These are phyloP conservation scores for Corylus heterophylla DNA, from an alignment of 306 rosid genomes.

Conservation along the genomic window DNA sequence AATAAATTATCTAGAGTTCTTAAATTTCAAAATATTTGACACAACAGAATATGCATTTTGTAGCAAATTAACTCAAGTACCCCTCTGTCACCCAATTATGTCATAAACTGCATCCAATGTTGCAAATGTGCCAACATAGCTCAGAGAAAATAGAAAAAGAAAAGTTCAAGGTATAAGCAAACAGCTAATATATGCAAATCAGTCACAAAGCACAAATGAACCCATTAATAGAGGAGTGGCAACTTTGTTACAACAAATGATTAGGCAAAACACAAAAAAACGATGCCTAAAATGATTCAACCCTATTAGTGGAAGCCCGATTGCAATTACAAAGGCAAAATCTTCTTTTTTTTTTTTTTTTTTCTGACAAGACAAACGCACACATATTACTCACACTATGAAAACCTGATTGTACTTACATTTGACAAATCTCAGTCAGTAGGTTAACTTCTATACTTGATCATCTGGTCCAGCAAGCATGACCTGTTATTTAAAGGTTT, in stretches of 20 bases:
- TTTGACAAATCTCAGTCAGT: slow-evolving; percentile 43
- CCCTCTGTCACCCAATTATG: background rate
- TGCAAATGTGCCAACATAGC: slow-evolving; percentile 14
- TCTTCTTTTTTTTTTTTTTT: slow-evolving; percentile 7
- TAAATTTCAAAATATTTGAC: too few species aligned
- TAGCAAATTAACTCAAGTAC: background rate
- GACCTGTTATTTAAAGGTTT: slow-evolving; percentile 51
- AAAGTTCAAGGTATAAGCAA: background rate
- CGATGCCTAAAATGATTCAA: slow-evolving; percentile 88
- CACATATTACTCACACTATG: slow-evolving; percentile 49
- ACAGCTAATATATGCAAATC: slow-evolving; percentile 30
- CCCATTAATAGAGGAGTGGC: slow-evolving; percentile 45
- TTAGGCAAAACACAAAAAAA: slow-evolving; percentile 75
- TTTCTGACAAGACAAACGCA: slow-evolving; percentile 43
- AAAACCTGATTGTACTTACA: slow-evolving; percentile 50
- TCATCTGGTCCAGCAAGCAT: slow-evolving; percentile 96
- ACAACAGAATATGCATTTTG: too few species aligned
- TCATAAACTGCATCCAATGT: background rate
- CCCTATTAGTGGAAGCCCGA: slow-evolving; percentile 67
- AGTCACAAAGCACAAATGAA: slow-evolving; percentile 72
- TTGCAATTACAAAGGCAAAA: slow-evolving; percentile 42
- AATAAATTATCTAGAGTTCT: too few species aligned
- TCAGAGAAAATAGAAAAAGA: too few species aligned
- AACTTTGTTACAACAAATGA: slow-evolving; percentile 57
- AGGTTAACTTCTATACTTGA: slow-evolving; percentile 61